A percentile compares a stretch with the other conserved stretches of the same genome.
Conservation (phyloP, 768 basidiomycete species). For the Boletus rex-veris region DNA sequence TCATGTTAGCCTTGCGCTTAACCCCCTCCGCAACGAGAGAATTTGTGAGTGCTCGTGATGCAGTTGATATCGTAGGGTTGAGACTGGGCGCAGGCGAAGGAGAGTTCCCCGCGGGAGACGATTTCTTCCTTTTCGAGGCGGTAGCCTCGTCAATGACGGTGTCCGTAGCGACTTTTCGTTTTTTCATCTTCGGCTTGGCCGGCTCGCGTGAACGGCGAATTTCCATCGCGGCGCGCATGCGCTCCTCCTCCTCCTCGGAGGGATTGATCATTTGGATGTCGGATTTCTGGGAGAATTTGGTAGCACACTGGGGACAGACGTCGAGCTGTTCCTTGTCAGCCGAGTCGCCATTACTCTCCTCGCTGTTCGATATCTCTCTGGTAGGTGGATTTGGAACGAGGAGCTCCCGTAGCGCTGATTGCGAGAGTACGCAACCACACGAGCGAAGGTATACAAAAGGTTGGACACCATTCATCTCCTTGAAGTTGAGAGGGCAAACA, state of each 20-base stretch:
- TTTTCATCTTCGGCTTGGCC: conserved; percentile 47
- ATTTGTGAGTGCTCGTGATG: conserved; percentile 63
- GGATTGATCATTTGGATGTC: conserved; percentile 73
- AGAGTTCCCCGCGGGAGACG: conserved; percentile 6
- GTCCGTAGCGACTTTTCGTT: conserved; percentile 55
- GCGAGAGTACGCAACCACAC: conserved; percentile 92
- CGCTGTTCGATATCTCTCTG: conserved; percentile 20
- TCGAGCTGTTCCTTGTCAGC: conserved; percentile 39
- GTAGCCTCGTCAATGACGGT: conserved; percentile 25
- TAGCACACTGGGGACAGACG: conserved; percentile 75
- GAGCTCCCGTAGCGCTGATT: conserved; percentile 70
- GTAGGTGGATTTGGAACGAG: conserved; percentile 28
- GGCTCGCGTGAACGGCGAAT: conserved; percentile 55
- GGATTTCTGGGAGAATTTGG: conserved; percentile 55
- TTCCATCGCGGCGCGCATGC: conserved; percentile 55
- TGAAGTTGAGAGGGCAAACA: conserved; percentile 86
- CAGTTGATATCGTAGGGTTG: conserved; percentile 51
- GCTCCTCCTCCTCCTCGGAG: conserved; percentile 56
- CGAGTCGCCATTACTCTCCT: conserved; percentile 26
- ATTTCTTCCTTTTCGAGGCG: conserved; percentile 44
- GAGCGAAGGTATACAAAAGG: conserved; percentile 85
- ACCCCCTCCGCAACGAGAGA: conserved; percentile 79
- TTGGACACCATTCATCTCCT: conserved; percentile 90
- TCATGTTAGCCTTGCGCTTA: conserved; percentile 82
- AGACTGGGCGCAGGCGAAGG: conserved; percentile 29